Conservation (phyloP, 306 rosid genomes). For the Vigna nakashimae region DNA sequence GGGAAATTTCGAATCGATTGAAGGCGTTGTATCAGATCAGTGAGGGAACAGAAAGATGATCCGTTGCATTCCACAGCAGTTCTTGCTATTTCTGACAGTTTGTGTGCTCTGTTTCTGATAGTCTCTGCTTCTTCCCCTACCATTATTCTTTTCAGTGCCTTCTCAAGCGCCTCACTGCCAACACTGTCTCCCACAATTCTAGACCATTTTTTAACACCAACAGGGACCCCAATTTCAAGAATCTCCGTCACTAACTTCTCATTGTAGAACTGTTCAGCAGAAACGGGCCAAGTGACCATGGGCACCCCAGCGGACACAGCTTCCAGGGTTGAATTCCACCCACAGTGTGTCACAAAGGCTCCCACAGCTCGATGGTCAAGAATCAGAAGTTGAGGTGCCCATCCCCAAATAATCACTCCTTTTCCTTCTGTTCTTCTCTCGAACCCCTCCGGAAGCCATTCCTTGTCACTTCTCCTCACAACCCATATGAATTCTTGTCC, state of each 20-base stretch:
- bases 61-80: not conserved
- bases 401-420: conserved; percentile 23
- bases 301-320: conserved; percentile 23
- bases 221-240: conserved; percentile 41
- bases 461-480: conserved; percentile 1
- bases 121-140: not conserved
- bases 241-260: not conserved
- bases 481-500: conserved; percentile 48
- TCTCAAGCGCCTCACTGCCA: not conserved
- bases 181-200: conserved; percentile 22
- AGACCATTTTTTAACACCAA: conserved; percentile 24
- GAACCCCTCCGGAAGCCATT: conserved; percentile 18
- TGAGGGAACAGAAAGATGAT: not conserved
- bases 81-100: not conserved
- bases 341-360: conserved; percentile 72
- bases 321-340: conserved; percentile 56
- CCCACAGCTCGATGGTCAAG: conserved; percentile 61
- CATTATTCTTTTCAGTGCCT: conserved; percentile 9
- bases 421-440: conserved; percentile 23
- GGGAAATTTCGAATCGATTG: not conserved
- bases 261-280: conserved; percentile 34
- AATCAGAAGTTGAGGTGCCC: conserved; percentile 58
- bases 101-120: not conserved
- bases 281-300: conserved; percentile 37
- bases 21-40: conserved; percentile 7